Conservation (phyloP, 2,329 filamentous ascomycete species). For the Pestalotiopsis sp. region DNA sequence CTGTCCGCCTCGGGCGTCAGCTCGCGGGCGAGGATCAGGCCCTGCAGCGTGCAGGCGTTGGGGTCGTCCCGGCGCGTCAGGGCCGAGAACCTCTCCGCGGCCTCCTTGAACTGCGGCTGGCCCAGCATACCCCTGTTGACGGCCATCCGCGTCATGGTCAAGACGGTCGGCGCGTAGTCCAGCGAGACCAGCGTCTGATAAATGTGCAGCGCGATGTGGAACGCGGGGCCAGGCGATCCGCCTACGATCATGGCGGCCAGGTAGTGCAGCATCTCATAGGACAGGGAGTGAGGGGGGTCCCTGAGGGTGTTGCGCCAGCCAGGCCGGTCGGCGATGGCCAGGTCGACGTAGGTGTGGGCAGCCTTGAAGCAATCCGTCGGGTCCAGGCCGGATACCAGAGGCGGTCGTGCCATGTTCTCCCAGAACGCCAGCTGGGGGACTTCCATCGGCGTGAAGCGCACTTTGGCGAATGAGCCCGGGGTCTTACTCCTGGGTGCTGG, state of each 20-base stretch:
- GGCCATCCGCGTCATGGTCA: slow-evolving; percentile 32
- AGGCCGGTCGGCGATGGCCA: neutral
- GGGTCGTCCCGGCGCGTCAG: slow-evolving; percentile 15
- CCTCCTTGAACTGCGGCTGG: slow-evolving; percentile 21
- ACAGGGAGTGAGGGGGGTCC: slow-evolving; percentile 25
- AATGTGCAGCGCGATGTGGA: slow-evolving; percentile 34
- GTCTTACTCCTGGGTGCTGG: neutral
- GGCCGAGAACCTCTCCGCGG: slow-evolving; percentile 24
- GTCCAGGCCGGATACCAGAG: neutral
- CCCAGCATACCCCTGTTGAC: slow-evolving; percentile 15
- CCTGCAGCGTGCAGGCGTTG: slow-evolving; percentile 40
- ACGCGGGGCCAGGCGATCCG: slow-evolving; percentile 11
- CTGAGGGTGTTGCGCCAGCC: neutral
- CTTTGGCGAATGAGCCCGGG: slow-evolving; percentile 10
- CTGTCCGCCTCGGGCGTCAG: slow-evolving; percentile 12
- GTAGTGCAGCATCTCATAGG: slow-evolving; percentile 33
- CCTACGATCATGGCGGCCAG: slow-evolving; percentile 28
- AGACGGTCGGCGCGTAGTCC: slow-evolving; percentile 37
- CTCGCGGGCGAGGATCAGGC: slow-evolving; percentile 25
- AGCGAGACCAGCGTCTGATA: slow-evolving; percentile 33
- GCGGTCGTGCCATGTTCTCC: slow-evolving; percentile 12
- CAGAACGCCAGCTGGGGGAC: slow-evolving; percentile 31
- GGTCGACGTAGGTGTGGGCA: slow-evolving; percentile 5
- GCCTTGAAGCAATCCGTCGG: slow-evolving; percentile 1
- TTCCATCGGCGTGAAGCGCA: slow-evolving; percentile 28